Evolutionary conservation across 768 basidiomycete genomes (phyloP), one percentile per base, ranked within the genome.

Genomic region (Xerocomus potaroensis): DNA sequence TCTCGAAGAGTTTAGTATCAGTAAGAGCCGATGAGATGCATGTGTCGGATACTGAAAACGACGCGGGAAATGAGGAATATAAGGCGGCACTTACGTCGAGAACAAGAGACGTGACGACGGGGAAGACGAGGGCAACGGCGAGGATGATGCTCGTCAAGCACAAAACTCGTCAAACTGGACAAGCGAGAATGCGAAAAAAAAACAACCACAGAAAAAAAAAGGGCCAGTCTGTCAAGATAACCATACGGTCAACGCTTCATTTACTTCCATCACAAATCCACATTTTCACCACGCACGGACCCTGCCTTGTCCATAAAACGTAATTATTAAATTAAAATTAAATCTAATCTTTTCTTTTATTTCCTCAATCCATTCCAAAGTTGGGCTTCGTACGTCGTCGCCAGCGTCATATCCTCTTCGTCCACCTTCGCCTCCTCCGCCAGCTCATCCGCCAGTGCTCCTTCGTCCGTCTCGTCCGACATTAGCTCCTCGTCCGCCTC

Each of bases 391-490:
- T 7, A 32, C 16, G 12, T 15, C 19, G 2, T 18, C 15, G 9
- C 16, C 26, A 12, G 3, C 19, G 19, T 26, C 46, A 12, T 14
- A n/a, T 41, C 76, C 37, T 41, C 33, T 26, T 62, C 46, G 37
- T 80, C 73, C 34, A 78, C 55, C 14, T 55, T 53, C 24, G 60
- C 67, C 36, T 81, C 79, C 11, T 73, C 73, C 9, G 62, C 47
- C 33, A 80, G 51, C 53, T 77, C 78, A 0, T 43, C 57, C 7
- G 49, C 46, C 21, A 76, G 47, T 24, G 54, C 64, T 8, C 64
- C 66, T 22, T 68, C 65, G 43, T 78, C 71, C 9, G 64, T 64
- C 40, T 55, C 59, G n/a, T 60, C 59, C 12, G 61, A 30, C 48
- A 72, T 56, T 3, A 69, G 43, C 1, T 60, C 66, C 0, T 63